Base-by-base conservation (phyloP, 2,329 filamentous ascomycete species). In the Diaporthe humulicola region DNA sequence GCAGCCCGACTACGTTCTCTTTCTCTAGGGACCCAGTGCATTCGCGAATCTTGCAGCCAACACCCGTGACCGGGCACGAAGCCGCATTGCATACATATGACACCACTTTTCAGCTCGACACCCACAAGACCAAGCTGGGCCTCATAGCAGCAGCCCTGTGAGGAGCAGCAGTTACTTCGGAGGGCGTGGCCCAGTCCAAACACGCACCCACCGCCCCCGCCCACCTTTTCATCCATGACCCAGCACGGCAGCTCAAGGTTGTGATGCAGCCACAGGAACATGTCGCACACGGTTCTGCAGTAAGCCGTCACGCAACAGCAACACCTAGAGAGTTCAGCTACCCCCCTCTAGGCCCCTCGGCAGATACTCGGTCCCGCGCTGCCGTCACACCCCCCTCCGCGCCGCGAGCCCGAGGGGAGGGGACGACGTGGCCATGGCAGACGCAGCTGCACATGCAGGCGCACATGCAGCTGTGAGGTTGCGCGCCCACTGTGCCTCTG, bases 401-500 rank as follows among this genome's bases (percentile, higher is more conserved):
- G 22, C 33, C 17, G 45, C n/a, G 64, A 69, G 48, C 64, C 64
- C 64, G 64, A 69, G 64, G 64, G 64, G 30, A 69, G 64, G 64
- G 64, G 48, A 69, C 64, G 64, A 73, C 64, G 42, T 36, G 61
- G 61, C 33, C 19, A 73, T 73, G 71, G 71, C 71, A 50, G 71
- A n/a, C 57, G 58, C 58, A 54, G 48, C 50, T 66, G 42, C 61
- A 57, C 52, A 69, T 67, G 61, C 60, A 69, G 25, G 36, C 54
- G 40, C 70, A 71, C 61, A 50, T 50, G 73, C 69, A 66, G 52
- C 58, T 28, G 40, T 33, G 57, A 36, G 17, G 45, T 25, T 76
- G 42, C 73, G 75, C 56, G 28, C 33, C 54, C 56, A 57, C 60
- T 76, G 75, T 70, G 45, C 61, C 38, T 56, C 70, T 33, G 75